These are phyloP conservation scores for Gossypium schwendimanii DNA, from an alignment of 441 rosid species.

Conservation along the genomic window DNA sequence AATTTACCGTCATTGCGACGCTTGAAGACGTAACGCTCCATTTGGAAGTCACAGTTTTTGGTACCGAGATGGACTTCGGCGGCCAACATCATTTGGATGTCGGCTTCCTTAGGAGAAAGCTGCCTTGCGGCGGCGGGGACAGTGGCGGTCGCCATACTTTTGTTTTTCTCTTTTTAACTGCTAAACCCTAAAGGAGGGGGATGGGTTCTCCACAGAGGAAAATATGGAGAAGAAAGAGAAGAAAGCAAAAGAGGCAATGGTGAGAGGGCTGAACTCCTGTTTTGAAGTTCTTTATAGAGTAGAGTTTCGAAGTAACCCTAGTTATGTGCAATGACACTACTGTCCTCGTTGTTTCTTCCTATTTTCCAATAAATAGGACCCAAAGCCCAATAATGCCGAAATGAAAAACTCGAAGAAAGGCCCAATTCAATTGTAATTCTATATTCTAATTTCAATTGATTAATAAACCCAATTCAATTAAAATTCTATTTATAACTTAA, in stretches of 20 bases:
- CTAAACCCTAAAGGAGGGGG: neutral
- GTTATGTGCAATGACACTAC: neutral
- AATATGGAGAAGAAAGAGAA: no score
- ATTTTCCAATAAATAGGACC: neutral
- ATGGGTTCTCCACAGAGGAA: no score
- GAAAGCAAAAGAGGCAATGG: no score
- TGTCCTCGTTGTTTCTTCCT: neutral
- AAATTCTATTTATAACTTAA: no score
- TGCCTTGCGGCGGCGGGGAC: constrained; percentile 34
- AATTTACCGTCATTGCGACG: constrained; percentile 72
- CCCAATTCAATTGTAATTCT: no score
- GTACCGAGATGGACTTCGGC: constrained; percentile 91
- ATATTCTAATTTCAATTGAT: no score
- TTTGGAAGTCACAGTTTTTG: constrained; percentile 80
- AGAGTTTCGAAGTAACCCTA: no score
- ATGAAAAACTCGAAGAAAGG: no score
- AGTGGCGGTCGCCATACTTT: constrained; percentile 10
- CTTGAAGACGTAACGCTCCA: constrained; percentile 93
- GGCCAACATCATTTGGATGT: constrained; percentile 81
- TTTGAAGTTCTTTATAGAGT: no score
- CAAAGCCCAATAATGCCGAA: neutral
- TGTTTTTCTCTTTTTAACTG: constrained; percentile 20
- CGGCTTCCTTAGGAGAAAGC: constrained; percentile 67
- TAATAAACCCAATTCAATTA: no score
- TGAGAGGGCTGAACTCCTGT: no score